A percentile compares a stretch with the other conserved stretches of the same genome.
Evolutionary conservation across 192 early-diverging fungal species (phyloP).

Genomic region (Pilaira anomala): DNA sequence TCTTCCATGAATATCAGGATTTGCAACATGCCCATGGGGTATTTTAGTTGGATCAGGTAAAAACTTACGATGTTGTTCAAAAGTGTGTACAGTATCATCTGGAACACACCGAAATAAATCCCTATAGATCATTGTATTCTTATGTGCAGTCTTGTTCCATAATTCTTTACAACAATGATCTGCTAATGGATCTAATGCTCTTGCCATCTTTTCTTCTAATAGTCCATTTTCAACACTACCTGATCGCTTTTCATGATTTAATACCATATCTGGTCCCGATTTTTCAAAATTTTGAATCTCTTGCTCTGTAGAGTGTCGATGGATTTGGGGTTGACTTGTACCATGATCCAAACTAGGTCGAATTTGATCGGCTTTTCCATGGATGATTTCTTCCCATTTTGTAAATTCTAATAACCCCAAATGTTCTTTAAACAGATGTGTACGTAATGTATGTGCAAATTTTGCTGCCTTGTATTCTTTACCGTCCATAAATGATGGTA

Average conservation of each 20-base stretch:
- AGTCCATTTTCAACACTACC: not conserved
- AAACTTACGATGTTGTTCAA: slow-evolving; percentile 51
- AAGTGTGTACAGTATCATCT: slow-evolving; percentile 67
- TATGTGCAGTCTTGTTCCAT: slow-evolving; percentile 58
- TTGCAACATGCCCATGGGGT: slow-evolving; percentile 49
- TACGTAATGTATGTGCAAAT: slow-evolving; percentile 70
- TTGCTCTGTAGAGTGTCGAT: slow-evolving; percentile 13
- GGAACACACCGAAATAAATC: slow-evolving; percentile 84
- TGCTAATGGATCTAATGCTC: slow-evolving; percentile 68
- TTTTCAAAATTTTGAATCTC: not conserved
- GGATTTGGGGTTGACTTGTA: not conserved
- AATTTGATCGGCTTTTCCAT: not conserved
- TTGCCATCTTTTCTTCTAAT: slow-evolving; percentile 21
- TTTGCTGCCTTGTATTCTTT: slow-evolving; percentile 65
- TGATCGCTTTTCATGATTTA: slow-evolving; percentile 6
- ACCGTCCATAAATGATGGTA: slow-evolving; percentile 71
- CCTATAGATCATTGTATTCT: slow-evolving; percentile 67
- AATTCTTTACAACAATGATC: slow-evolving; percentile 58
- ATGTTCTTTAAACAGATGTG: slow-evolving; percentile 81
- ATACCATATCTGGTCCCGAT: slow-evolving; percentile 5
- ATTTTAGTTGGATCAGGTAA: slow-evolving; percentile 44
- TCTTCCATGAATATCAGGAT: slow-evolving; percentile 32
- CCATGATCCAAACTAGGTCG: not conserved
- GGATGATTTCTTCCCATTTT: slow-evolving; percentile 27
- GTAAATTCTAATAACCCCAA: slow-evolving; percentile 60